These are phyloP conservation scores for Luvunga scandens DNA, from an alignment of 345 rosid species.

Conservation along the genomic window DNA sequence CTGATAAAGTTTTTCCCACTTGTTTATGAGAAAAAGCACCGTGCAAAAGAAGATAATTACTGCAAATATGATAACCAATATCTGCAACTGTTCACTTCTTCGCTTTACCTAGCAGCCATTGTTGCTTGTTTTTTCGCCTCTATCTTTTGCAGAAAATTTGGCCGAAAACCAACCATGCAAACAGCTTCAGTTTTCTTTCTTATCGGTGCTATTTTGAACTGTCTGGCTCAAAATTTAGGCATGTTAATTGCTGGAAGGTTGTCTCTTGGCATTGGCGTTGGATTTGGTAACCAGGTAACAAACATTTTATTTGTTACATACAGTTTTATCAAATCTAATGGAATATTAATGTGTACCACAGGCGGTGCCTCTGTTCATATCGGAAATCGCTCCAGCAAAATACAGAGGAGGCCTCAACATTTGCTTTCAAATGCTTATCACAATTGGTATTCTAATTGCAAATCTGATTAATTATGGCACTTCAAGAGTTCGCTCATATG, in stretches of 20 bases:
- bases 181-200: slow-evolving; percentile 64
- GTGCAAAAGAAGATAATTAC: slow-evolving; percentile 58
- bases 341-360: slow-evolving; percentile 22
- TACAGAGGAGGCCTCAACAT: slow-evolving; percentile 67
- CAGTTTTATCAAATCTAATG: background rate
- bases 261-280: slow-evolving; percentile 61
- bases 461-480: slow-evolving; percentile 45
- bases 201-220: slow-evolving; percentile 51
- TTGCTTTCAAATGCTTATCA: slow-evolving; percentile 66
- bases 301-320: background rate
- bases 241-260: slow-evolving; percentile 67
- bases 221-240: slow-evolving; percentile 31
- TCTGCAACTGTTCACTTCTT: slow-evolving; percentile 77
- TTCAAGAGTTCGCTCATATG: slow-evolving; percentile 33
- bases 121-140: slow-evolving; percentile 52
- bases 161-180: slow-evolving; percentile 53
- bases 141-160: slow-evolving; percentile 32
- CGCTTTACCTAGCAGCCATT: slow-evolving; percentile 72
- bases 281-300: slow-evolving; percentile 70
- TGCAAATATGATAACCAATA: slow-evolving; percentile 62
- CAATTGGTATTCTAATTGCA: slow-evolving; percentile 60
- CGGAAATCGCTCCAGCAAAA: slow-evolving; percentile 70
- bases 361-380: slow-evolving; percentile 77
- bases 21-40: slow-evolving; percentile 61
- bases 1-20: slow-evolving; percentile 55